Conservation (phyloP, 768 basidiomycete genomes). For the Lentinus tigrinus region DNA sequence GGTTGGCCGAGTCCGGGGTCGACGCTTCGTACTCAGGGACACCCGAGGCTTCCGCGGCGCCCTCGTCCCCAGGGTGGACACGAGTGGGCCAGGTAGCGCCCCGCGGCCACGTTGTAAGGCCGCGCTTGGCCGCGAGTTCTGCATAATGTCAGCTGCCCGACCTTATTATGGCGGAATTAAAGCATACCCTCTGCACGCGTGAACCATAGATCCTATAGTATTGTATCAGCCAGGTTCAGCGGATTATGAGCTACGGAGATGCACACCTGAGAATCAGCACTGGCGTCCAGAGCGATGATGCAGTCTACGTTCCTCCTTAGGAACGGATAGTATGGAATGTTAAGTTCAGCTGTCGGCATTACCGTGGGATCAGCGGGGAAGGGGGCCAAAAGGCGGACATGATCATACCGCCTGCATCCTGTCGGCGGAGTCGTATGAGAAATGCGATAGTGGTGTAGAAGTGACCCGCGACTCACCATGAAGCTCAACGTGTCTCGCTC, state of each 20-base stretch:
- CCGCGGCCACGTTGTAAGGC: conserved; percentile 25
- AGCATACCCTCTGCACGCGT: conserved; percentile 25
- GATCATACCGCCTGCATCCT: conserved; percentile 28
- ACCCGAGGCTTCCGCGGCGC: not conserved
- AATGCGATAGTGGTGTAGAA: not conserved
- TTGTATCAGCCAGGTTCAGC: not conserved
- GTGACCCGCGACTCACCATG: conserved; percentile 15
- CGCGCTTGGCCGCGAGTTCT: conserved; percentile 25
- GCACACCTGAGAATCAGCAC: conserved; percentile 25
- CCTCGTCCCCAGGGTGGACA: conserved; percentile 4
- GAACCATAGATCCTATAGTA: conserved; percentile 26
- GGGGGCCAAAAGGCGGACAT: not conserved
- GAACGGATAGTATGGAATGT: conserved; percentile 28
- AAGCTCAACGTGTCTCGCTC: conserved; percentile 23
- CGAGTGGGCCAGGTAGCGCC: conserved; percentile 25
- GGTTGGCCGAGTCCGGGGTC: conserved; percentile 13
- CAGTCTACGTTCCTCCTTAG: conserved; percentile 26
- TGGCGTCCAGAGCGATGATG: conserved; percentile 27
- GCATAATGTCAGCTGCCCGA: not conserved
- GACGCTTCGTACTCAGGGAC: conserved; percentile 9
- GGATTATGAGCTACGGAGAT: not conserved
- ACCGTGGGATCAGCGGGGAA: not conserved
- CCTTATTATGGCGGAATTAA: not conserved
- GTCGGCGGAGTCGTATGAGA: not conserved
- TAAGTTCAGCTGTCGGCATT: conserved; percentile 22